Evolutionary conservation across 1,139 yeast genomes (phyloP).

Genomic region (Pichia sp.): DNA sequence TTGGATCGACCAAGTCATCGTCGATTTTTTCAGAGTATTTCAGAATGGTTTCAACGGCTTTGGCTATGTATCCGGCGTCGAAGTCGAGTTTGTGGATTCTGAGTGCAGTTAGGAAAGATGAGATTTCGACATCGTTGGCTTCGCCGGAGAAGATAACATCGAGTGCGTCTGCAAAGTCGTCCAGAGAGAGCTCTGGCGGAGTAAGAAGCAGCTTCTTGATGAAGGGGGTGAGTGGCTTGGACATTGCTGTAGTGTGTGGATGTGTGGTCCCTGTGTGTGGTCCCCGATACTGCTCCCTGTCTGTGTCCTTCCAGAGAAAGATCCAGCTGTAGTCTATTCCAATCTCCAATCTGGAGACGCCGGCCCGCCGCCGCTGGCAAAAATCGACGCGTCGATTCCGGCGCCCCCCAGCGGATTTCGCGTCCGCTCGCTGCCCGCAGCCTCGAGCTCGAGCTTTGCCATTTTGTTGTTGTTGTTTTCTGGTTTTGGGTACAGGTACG

Average conservation of each 20-base stretch:
- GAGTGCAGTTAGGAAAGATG: slow-evolving; percentile 77
- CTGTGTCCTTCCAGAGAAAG: too few species aligned
- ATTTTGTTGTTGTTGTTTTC: slow-evolving; percentile 1
- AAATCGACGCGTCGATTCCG: slow-evolving; percentile 5
- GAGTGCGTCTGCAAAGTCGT: slow-evolving; percentile 60
- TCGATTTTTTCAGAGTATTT: slow-evolving; percentile 58
- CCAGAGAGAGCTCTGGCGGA: slow-evolving; percentile 60
- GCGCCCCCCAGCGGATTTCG: neutral
- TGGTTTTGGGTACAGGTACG: too few species aligned
- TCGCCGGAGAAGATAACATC: slow-evolving; percentile 56
- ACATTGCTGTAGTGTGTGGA: slow-evolving; percentile 5
- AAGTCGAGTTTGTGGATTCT: slow-evolving; percentile 79
- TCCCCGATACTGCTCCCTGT: neutral
- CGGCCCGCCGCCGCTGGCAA: too few species aligned
- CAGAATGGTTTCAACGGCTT: slow-evolving; percentile 72
- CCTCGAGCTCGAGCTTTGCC: too few species aligned
- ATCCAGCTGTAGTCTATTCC: too few species aligned
- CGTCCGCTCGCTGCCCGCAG: too few species aligned
- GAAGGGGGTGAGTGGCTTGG: slow-evolving; percentile 43
- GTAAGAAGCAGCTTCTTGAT: slow-evolving; percentile 57
- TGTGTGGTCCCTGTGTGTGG: neutral
- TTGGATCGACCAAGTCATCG: slow-evolving; percentile 39
- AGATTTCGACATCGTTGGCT: slow-evolving; percentile 68
- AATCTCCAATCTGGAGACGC: too few species aligned
- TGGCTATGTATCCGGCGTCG: slow-evolving; percentile 75